Conservation (phyloP, 371 early-diverging fungal genomes). For the Haplosporangium sp. region DNA sequence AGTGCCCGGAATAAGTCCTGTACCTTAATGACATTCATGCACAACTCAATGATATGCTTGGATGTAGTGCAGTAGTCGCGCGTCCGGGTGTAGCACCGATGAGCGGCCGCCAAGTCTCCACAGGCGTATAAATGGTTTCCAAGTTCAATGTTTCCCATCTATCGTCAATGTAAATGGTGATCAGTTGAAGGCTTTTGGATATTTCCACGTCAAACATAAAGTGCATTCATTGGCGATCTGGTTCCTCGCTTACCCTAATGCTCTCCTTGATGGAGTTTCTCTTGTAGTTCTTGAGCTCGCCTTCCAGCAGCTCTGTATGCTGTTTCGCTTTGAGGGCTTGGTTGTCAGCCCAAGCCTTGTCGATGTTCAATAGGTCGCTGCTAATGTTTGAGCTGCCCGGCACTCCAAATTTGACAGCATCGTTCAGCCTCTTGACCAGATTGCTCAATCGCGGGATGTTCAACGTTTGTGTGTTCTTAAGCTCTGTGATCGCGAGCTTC, state of each 20-base stretch:
- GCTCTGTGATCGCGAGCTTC: conserved; percentile 68
- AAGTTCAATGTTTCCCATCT: conserved; percentile 81
- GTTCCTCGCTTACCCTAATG: conserved; percentile 72
- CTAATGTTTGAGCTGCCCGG: conserved; percentile 30
- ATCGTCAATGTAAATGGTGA: no score
- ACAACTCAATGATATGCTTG: conserved; percentile 82
- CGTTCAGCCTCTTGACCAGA: conserved; percentile 64
- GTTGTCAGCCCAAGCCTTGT: conserved; percentile 71
- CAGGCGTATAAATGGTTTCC: conserved; percentile 79
- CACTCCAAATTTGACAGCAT: conserved; percentile 51
- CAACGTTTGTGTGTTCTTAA: conserved; percentile 60
- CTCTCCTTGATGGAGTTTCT: conserved; percentile 81
- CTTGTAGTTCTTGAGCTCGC: conserved; percentile 79
- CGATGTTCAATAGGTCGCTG: conserved; percentile 44
- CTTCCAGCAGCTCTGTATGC: conserved; percentile 72
- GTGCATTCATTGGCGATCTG: background rate
- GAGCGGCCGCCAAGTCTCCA: conserved; percentile 76
- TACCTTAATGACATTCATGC: conserved; percentile 84
- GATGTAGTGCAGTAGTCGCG: conserved; percentile 83
- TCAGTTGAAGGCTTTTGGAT: no score
- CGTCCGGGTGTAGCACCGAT: conserved; percentile 76
- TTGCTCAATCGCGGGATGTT: conserved; percentile 65
- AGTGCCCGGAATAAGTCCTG: background rate
- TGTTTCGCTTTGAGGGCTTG: conserved; percentile 61
- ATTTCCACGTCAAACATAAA: conserved; percentile 7